Percentiles rank a stretch among this genome's conserved stretches.
Conservation (phyloP, 164 flowering plant genomes). For the Stephania yunnanensis region DNA sequence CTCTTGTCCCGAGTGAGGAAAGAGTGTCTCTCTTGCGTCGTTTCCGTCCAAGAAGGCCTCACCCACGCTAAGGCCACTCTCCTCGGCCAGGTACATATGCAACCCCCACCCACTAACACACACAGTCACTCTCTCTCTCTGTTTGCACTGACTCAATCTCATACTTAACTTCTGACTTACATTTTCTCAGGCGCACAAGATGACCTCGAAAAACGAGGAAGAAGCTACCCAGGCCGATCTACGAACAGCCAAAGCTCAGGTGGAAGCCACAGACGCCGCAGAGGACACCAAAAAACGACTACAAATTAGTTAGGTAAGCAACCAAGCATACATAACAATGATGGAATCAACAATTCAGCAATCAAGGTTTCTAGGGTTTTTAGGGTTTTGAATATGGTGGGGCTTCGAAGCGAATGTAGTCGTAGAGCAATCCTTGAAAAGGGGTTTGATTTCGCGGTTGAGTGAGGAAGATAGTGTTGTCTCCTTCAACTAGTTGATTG, state of each 20-base stretch:
- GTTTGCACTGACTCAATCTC: too few relatives aligned
- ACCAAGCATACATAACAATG: too few relatives aligned
- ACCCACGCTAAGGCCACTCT: conserved; percentile 27
- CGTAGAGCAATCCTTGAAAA: conserved; percentile 59
- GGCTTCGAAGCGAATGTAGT: conserved; percentile 61
- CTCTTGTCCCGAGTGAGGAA: conserved; percentile 21
- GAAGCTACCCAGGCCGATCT: conserved; percentile 59
- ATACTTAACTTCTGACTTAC: too few relatives aligned
- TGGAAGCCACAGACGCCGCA: conserved; percentile 60
- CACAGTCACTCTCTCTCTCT: too few relatives aligned
- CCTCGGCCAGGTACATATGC: conserved; percentile 25
- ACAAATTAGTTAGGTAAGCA: neutral
- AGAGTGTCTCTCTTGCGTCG: conserved; percentile 19
- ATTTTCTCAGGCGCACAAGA: conserved; percentile 30
- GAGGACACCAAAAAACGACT: conserved; percentile 32
- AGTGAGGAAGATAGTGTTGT: conserved; percentile 52
- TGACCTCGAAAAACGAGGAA: conserved; percentile 47
- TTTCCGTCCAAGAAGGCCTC: conserved; percentile 30
- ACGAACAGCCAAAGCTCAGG: conserved; percentile 46
- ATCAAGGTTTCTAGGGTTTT: neutral
- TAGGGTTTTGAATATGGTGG: conserved; percentile 14
- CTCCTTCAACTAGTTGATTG: conserved; percentile 32
- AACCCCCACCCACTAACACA: too few relatives aligned
- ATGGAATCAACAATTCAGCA: neutral
- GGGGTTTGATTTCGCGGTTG: conserved; percentile 35